Evolutionary conservation across 257 asterid genomes (phyloP).

Genomic region (Przewalskia tangutica): DNA sequence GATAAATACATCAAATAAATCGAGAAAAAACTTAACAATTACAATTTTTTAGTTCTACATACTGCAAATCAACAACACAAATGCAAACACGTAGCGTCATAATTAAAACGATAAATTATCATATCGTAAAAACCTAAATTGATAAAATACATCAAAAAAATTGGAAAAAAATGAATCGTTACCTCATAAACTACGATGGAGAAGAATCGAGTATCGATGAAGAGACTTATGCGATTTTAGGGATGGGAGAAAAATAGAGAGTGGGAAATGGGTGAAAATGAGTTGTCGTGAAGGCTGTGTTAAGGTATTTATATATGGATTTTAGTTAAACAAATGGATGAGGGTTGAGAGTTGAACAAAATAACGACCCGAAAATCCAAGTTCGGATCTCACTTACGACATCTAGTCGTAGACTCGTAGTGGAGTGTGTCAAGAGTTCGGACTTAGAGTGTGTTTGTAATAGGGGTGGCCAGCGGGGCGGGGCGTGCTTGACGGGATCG

Average conservation of each 20-base stretch:
- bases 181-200: conserved; percentile 15
- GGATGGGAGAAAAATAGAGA: not conserved
- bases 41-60: no score
- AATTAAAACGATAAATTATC: not conserved
- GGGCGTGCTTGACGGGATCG: no score
- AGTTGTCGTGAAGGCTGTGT: not conserved
- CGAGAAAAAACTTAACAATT: no score
- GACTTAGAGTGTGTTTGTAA: no score
- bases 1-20: no score
- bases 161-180: not conserved
- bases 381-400: not conserved
- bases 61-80: no score
- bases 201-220: not conserved
- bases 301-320: not conserved
- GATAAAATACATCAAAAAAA: not conserved
- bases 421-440: no score
- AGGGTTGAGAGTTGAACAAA: no score
- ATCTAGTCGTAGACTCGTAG: not conserved
- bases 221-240: not conserved
- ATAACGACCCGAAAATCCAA: not conserved
- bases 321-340: no score
- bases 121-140: not conserved
- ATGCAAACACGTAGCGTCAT: no score
- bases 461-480: no score
- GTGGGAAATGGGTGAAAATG: not conserved